phyloP scores from a whole-genome alignment of 1,284 basidiomycete genomes.

The Wolfiporia cocos region DNA sequence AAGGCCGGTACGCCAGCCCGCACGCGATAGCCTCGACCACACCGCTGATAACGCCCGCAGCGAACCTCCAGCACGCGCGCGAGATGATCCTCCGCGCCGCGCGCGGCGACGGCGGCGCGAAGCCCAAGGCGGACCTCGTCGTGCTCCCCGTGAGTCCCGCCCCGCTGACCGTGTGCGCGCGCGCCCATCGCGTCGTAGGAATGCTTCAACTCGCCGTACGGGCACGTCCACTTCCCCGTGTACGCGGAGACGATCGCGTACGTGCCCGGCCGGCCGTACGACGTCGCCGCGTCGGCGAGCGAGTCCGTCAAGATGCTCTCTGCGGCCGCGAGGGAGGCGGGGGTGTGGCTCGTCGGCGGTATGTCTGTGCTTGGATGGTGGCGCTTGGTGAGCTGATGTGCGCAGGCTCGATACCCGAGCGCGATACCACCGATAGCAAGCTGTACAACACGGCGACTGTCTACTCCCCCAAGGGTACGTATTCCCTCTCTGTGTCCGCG shows the following conservation, averaged over 20 bases:
- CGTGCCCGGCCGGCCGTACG: conserved; percentile 48
- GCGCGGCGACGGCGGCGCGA: conserved; percentile 28
- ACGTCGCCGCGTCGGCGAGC: conserved; percentile 54
- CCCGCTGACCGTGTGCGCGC: not conserved
- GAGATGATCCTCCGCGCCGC: conserved; percentile 76
- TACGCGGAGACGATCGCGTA: conserved; percentile 81
- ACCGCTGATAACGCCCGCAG: conserved; percentile 25
- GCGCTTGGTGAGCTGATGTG: not conserved
- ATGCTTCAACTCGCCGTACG: conserved; percentile 98
- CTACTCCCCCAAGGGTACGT: conserved; percentile 78
- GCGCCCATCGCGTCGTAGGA: conserved; percentile 45
- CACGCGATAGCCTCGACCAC: not conserved
- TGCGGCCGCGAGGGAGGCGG: conserved; percentile 73
- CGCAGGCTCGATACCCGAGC: conserved; percentile 86
- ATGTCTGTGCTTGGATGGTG: conserved; percentile 14
- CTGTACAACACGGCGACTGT: conserved; percentile 94
- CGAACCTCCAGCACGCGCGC: conserved; percentile 73
- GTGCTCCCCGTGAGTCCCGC: conserved; percentile 74
- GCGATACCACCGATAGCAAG: conserved; percentile 54
- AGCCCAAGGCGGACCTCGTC: conserved; percentile 70
- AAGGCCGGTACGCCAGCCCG: conserved; percentile 40
- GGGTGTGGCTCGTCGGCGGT: conserved; percentile 91
- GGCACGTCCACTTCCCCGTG: conserved; percentile 76
- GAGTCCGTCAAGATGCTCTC: conserved; percentile 84
- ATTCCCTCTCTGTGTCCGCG: not conserved